A percentile compares a stretch with the other conserved stretches of the same genome.
phyloP scores from a whole-genome alignment of 164 flowering plant species.

The Buxus sempervirens region DNA sequence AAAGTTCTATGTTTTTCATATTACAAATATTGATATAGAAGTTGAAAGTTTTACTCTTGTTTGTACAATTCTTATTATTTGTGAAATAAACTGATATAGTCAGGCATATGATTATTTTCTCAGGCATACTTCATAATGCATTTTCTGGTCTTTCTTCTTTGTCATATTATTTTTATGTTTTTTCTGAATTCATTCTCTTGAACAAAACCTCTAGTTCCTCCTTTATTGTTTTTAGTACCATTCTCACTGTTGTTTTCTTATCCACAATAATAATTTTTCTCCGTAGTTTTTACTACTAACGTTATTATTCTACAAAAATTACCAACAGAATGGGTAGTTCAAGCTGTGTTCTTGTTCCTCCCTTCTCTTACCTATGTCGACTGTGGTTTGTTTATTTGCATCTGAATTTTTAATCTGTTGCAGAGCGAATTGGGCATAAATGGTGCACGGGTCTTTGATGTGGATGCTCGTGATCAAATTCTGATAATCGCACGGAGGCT shows the following conservation, averaged over 20 bases:
- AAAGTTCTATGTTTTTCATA: too few species aligned
- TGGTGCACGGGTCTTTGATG: constrained; percentile 77
- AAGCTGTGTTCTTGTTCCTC: background rate
- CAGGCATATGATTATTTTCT: too few species aligned
- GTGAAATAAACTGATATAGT: too few species aligned
- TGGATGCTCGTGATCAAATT: constrained; percentile 47
- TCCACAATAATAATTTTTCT: background rate
- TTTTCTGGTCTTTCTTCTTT: too few species aligned
- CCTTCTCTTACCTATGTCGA: background rate
- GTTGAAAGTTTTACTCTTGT: too few species aligned
- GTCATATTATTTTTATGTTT: background rate
- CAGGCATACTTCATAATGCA: too few species aligned
- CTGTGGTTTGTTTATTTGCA: background rate
- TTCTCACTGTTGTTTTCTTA: background rate
- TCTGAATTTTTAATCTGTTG: constrained; percentile 11
- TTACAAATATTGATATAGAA: too few species aligned
- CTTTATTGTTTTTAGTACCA: background rate
- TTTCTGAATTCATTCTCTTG: background rate
- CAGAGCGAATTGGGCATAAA: constrained; percentile 60
- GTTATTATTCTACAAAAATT: background rate
- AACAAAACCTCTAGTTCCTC: background rate
- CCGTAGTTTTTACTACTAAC: background rate
- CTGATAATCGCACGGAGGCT: constrained; percentile 56
- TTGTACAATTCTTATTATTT: too few species aligned
- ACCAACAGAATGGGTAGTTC: background rate